Percentiles rank a stretch among this genome's conserved stretches.
Conservation (phyloP, 352 stramenopile genomes). For the Lagenidium sp. region DNA sequence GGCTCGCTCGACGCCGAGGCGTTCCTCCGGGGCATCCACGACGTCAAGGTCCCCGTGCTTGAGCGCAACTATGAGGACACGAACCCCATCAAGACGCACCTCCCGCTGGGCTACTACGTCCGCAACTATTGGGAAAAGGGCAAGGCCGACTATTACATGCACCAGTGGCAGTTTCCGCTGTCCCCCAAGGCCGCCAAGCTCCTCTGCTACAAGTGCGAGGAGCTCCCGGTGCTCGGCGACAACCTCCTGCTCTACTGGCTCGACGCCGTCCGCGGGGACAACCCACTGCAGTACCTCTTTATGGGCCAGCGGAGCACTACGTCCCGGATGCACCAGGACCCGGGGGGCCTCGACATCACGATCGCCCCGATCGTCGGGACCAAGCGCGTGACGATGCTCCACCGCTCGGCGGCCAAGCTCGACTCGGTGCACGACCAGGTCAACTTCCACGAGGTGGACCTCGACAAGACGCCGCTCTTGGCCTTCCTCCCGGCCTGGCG, state of each 20-base stretch:
- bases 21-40: constrained; percentile 61
- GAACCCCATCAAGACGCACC: constrained; percentile 68
- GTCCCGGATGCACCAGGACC: constrained; percentile 88
- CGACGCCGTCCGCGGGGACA: constrained; percentile 79
- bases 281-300: constrained; percentile 93
- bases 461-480: constrained; percentile 83
- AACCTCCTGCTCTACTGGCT: constrained; percentile 92
- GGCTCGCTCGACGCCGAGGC: constrained; percentile 41
- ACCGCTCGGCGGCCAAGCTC: constrained; percentile 63
- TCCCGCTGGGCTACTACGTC: constrained; percentile 64
- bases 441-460: constrained; percentile 74
- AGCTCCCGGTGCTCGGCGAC: constrained; percentile 85
- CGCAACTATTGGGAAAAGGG: constrained; percentile 78
- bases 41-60: constrained; percentile 71
- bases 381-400: constrained; percentile 70
- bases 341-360: constrained; percentile 86
- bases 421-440: constrained; percentile 80
- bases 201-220: constrained; percentile 79
- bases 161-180: constrained; percentile 95
- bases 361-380: constrained; percentile 90
- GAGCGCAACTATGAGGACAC: constrained; percentile 73
- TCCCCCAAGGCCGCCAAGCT: constrained; percentile 60
- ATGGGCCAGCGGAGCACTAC: constrained; percentile 88
- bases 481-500: constrained; percentile 84
- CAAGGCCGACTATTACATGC: constrained; percentile 85